Conservation (phyloP, 2,329 filamentous ascomycete species). For the Paramyrothecium roridum region DNA sequence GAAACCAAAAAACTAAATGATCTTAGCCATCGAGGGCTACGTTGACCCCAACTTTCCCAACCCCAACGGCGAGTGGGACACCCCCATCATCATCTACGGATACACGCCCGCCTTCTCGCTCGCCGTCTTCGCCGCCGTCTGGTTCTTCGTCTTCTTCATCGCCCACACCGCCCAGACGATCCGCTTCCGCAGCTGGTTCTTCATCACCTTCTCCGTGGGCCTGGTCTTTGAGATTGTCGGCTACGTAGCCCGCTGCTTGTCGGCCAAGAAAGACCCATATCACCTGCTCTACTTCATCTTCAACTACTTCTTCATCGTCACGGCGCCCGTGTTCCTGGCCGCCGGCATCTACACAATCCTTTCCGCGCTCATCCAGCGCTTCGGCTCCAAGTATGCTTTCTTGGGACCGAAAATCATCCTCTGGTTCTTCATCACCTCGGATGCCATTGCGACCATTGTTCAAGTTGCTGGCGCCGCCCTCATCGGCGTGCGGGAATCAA, state of each 20-base stretch:
- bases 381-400: conserved; percentile 39
- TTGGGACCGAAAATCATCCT: conserved; percentile 45
- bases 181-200: conserved; percentile 41
- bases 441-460: conserved; percentile 49
- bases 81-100: conserved; percentile 47
- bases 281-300: conserved; percentile 53
- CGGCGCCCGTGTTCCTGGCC: conserved; percentile 55
- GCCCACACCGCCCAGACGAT: conserved; percentile 33
- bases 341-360: conserved; percentile 55
- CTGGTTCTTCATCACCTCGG: conserved; percentile 51
- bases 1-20: too few species aligned
- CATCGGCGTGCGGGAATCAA: conserved; percentile 46
- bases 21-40: conserved; percentile 28
- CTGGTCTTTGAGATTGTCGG: conserved; percentile 46
- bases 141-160: conserved; percentile 38
- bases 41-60: conserved; percentile 51
- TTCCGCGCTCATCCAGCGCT: conserved; percentile 42
- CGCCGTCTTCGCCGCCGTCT: conserved; percentile 35
- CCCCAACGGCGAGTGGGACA: conserved; percentile 40
- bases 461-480: conserved; percentile 53
- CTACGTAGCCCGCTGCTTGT: conserved; percentile 46
- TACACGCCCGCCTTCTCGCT: conserved; percentile 45
- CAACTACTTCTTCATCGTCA: conserved; percentile 61
- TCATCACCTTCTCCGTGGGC: conserved; percentile 39
- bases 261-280: conserved; percentile 48